phyloP scores from a whole-genome alignment of 257 asterid species.

The Penstemon eatonii region DNA sequence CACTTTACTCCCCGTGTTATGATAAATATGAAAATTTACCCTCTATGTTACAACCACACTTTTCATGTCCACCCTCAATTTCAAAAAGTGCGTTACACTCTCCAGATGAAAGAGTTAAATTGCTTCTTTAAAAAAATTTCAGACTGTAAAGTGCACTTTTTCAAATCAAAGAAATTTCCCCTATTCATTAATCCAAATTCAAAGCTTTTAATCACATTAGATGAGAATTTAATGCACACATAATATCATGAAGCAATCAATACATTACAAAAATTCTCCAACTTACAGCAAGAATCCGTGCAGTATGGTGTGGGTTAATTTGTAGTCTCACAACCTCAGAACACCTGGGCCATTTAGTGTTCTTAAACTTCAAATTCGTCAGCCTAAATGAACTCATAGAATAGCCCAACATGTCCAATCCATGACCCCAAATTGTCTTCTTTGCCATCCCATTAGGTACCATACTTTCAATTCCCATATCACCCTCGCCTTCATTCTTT shows the following conservation, averaged over 20 bases:
- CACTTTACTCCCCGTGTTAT: too few relatives aligned
- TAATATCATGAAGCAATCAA: background rate
- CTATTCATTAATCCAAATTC: background rate
- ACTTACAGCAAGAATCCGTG: conserved; percentile 52
- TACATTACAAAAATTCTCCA: background rate
- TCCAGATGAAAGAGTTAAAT: too few relatives aligned
- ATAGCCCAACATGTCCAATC: conserved; percentile 63
- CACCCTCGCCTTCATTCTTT: conserved; percentile 44
- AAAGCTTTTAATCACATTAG: background rate
- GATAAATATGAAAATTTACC: too few relatives aligned
- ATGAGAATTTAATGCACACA: background rate
- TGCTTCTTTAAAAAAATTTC: too few relatives aligned
- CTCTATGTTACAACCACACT: too few relatives aligned
- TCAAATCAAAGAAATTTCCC: too few relatives aligned
- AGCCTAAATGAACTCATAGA: conserved; percentile 52
- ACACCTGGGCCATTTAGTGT: conserved; percentile 40
- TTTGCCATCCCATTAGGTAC: conserved; percentile 48
- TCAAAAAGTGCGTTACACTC: too few relatives aligned
- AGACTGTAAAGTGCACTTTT: too few relatives aligned
- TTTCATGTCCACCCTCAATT: too few relatives aligned
- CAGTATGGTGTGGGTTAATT: conserved; percentile 40
- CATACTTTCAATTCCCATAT: conserved; percentile 51
- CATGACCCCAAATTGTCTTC: conserved; percentile 70
- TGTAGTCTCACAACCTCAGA: conserved; percentile 61
- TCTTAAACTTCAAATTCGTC: conserved; percentile 51